These are phyloP conservation scores for Endogone sp. DNA, from an alignment of 192 early-diverging fungal genomes.

Conservation along the genomic window DNA sequence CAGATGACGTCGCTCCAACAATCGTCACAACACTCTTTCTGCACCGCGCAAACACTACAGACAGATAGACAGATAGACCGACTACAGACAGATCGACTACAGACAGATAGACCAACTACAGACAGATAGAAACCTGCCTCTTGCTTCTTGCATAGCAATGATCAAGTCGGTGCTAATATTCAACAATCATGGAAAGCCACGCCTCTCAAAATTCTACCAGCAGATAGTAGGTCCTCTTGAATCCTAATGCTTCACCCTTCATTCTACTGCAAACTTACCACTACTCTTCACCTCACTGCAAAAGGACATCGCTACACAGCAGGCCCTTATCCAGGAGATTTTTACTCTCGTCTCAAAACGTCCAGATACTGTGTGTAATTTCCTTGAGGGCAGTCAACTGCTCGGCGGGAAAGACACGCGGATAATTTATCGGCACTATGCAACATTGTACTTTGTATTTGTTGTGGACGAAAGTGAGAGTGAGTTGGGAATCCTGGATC, in stretches of 20 bases:
- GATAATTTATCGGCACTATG: slow-evolving; percentile 96
- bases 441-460: slow-evolving; percentile 98
- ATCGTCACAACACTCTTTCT: too few relatives aligned
- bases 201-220: slow-evolving; percentile 92
- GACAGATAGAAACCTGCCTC: too few relatives aligned
- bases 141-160: slow-evolving; percentile 57
- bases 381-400: slow-evolving; percentile 78
- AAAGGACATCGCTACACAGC: slow-evolving; percentile 79
- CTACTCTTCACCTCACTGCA: neutral
- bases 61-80: too few relatives aligned
- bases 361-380: slow-evolving; percentile 89
- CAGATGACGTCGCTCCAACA: neutral
- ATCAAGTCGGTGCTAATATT: slow-evolving; percentile 99
- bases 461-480: slow-evolving; percentile 95
- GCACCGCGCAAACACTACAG: too few relatives aligned
- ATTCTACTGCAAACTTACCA: neutral
- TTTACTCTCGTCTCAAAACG: slow-evolving; percentile 80
- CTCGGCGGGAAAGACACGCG: slow-evolving; percentile 81
- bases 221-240: slow-evolving; percentile 59
- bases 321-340: slow-evolving; percentile 86
- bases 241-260: neutral
- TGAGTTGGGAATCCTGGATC: slow-evolving; percentile 92
- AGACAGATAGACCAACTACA: too few relatives aligned
- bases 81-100: too few relatives aligned
- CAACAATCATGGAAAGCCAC: slow-evolving; percentile 95